These are phyloP conservation scores for Pelargonium citronellum DNA, from an alignment of 441 rosid genomes.

Conservation along the genomic window DNA sequence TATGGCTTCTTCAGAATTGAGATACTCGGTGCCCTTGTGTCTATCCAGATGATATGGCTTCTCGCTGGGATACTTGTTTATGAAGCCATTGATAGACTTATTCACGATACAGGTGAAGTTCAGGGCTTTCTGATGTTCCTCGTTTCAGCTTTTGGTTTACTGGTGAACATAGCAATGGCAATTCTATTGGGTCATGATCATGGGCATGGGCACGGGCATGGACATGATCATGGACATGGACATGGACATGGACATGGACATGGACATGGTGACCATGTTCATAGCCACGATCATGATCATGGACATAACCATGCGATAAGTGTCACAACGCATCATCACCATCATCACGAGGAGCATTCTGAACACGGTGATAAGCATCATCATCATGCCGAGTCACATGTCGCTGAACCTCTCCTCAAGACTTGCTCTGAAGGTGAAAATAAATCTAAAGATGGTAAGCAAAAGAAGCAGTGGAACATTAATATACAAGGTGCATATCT, in stretches of 20 bases:
- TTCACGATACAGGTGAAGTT: conserved; percentile 48
- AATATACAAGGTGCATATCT: conserved; percentile 67
- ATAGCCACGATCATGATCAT: conserved; percentile 20
- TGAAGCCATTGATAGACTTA: conserved; percentile 56
- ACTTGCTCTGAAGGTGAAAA: conserved; percentile 25
- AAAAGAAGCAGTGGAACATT: conserved; percentile 42
- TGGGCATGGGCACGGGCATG: conserved; percentile 26
- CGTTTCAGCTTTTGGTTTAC: conserved; percentile 54
- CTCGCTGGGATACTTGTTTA: conserved; percentile 66
- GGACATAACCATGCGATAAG: not conserved
- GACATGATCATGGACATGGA: conserved; percentile 17
- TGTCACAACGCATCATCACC: conserved; percentile 9
- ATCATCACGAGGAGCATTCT: not conserved
- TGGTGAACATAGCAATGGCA: conserved; percentile 59
- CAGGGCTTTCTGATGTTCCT: conserved; percentile 57
- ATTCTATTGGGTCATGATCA: conserved; percentile 57
- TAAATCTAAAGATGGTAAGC: conserved; percentile 21
- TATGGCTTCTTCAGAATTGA: conserved; percentile 64
- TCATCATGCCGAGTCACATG: conserved; percentile 30
- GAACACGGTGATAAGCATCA: conserved; percentile 20
- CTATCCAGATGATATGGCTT: conserved; percentile 69
- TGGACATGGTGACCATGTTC: conserved; percentile 18
- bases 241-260: conserved; percentile 21
- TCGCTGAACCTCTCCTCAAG: conserved; percentile 30
- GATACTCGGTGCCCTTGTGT: conserved; percentile 59